phyloP scores from a whole-genome alignment of 2,329 filamentous ascomycete species.

The Microdochium trichocladiopsis region DNA sequence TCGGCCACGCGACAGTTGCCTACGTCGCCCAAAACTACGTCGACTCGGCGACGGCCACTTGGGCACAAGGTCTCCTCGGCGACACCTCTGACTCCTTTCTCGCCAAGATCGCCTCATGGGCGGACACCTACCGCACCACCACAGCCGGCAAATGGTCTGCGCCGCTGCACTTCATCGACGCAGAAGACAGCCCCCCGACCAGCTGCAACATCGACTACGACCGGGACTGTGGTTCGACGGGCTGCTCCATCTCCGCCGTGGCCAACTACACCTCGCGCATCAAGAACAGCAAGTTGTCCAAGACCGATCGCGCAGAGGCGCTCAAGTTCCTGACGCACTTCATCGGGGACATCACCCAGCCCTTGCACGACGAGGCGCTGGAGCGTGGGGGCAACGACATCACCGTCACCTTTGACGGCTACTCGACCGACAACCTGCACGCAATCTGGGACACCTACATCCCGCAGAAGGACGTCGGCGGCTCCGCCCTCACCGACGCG shows the following conservation, averaged over 20 bases:
- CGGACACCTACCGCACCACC: conserved; percentile 25
- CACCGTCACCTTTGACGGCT: conserved; percentile 30
- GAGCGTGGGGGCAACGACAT: conserved; percentile 39
- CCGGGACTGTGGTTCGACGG: conserved; percentile 24
- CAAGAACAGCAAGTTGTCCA: conserved; percentile 7
- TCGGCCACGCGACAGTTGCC: conserved; percentile 46
- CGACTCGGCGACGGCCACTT: conserved; percentile 27
- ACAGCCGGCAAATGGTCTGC: conserved; percentile 21
- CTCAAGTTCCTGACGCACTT: conserved; percentile 25
- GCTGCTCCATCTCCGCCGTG: conserved; percentile 23
- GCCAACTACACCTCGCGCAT: conserved; percentile 13
- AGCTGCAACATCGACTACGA: conserved; percentile 23
- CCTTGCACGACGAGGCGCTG: conserved; percentile 29
- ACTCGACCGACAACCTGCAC: conserved; percentile 34
- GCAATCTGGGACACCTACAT: conserved; percentile 42
- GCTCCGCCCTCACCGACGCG: conserved; percentile 19
- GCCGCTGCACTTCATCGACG: conserved; percentile 31
- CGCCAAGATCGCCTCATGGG: conserved; percentile 30
- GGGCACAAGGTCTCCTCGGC: conserved; percentile 26
- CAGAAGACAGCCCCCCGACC: conserved; percentile 25
- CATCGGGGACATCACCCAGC: conserved; percentile 35
- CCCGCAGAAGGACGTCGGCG: conserved; percentile 31
- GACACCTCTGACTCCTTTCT: conserved; percentile 22
- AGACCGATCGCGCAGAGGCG: conserved; percentile 6
- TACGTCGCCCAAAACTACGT: conserved; percentile 45